These are phyloP conservation scores for Plantago major DNA, from an alignment of 257 asterid genomes.

Conservation along the genomic window DNA sequence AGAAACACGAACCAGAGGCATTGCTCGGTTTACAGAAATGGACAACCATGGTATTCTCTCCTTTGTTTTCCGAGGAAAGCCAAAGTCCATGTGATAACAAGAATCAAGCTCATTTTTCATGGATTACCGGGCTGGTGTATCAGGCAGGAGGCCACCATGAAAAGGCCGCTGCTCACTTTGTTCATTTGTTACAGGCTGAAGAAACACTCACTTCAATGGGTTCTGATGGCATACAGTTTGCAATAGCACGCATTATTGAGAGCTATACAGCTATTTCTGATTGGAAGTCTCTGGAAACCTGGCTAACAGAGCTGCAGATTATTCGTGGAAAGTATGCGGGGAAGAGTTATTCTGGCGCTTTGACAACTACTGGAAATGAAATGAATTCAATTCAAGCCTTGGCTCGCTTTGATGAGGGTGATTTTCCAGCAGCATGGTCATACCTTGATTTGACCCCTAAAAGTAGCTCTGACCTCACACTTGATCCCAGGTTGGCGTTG, in stretches of 20 bases:
- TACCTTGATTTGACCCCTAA: slow-evolving; percentile 96
- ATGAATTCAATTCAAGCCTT: slow-evolving; percentile 83
- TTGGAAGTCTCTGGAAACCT: slow-evolving; percentile 95
- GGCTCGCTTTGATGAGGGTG: slow-evolving; percentile 91
- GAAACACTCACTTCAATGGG: slow-evolving; percentile 82
- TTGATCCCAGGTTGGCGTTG: slow-evolving; percentile 91
- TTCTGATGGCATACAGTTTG: slow-evolving; percentile 84
- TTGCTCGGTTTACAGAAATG: slow-evolving; percentile 83
- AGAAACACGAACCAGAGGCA: slow-evolving; percentile 71
- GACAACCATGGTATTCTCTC: slow-evolving; percentile 65
- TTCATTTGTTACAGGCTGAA: slow-evolving; percentile 75
- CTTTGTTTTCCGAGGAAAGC: slow-evolving; percentile 63
- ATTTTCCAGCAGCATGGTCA: slow-evolving; percentile 87
- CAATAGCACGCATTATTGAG: slow-evolving; percentile 80
- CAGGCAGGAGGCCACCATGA: slow-evolving; percentile 94
- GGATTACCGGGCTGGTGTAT: slow-evolving; percentile 89
- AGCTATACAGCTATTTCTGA: slow-evolving; percentile 82
- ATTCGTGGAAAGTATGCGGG: slow-evolving; percentile 89
- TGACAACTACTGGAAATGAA: slow-evolving; percentile 95
- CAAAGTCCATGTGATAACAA: slow-evolving; percentile 39
- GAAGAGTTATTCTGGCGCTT: slow-evolving; percentile 84
- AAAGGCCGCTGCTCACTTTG: slow-evolving; percentile 93
- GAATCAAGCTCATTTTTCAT: slow-evolving; percentile 58
- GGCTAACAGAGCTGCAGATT: slow-evolving; percentile 87
- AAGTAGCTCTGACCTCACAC: slow-evolving; percentile 82